These are phyloP conservation scores for Kwoniella shivajii DNA, from an alignment of 1,284 basidiomycete species.

Conservation along the genomic window DNA sequence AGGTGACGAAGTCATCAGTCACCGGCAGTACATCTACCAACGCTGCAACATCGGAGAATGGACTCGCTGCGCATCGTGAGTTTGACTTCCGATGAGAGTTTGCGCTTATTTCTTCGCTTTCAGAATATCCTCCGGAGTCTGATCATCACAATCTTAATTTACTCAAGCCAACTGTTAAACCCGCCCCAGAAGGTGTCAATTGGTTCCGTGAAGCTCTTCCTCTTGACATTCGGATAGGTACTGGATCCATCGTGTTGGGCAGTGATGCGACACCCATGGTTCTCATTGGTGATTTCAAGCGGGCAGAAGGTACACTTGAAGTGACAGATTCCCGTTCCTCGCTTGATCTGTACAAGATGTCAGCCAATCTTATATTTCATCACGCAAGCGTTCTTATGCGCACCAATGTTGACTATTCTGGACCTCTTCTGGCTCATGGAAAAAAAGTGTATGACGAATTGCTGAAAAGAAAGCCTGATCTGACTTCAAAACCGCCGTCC, in stretches of 20 bases:
- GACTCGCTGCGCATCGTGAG: constrained; percentile 9
- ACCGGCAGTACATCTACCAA: constrained; percentile 8
- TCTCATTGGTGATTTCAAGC: constrained; percentile 74
- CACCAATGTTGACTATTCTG: constrained; percentile 74
- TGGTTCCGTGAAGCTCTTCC: constrained; percentile 72
- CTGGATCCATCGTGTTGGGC: constrained; percentile 76
- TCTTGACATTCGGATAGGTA: constrained; percentile 70
- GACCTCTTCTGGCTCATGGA: constrained; percentile 67
- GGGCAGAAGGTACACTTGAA: constrained; percentile 73
- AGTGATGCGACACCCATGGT: constrained; percentile 80
- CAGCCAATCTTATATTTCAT: constrained; percentile 69
- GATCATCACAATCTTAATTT: constrained; percentile 12
- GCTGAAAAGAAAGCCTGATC: constrained; percentile 56
- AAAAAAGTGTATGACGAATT: constrained; percentile 65
- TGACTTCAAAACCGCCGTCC: constrained; percentile 42
- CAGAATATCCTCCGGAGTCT: constrained; percentile 10
- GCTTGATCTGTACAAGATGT: constrained; percentile 77
- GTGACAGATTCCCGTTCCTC: constrained; percentile 73
- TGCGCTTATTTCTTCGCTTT: background rate
- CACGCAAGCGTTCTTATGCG: constrained; percentile 67
- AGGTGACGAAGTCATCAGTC: constrained; percentile 15
- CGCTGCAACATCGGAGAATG: constrained; percentile 9
- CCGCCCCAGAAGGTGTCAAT: constrained; percentile 27
- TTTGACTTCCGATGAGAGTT: background rate
- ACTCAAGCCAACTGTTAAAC: constrained; percentile 17